Conservation (phyloP, 2,329 filamentous ascomycete species). For the Fusarium tanahbumbuense region DNA sequence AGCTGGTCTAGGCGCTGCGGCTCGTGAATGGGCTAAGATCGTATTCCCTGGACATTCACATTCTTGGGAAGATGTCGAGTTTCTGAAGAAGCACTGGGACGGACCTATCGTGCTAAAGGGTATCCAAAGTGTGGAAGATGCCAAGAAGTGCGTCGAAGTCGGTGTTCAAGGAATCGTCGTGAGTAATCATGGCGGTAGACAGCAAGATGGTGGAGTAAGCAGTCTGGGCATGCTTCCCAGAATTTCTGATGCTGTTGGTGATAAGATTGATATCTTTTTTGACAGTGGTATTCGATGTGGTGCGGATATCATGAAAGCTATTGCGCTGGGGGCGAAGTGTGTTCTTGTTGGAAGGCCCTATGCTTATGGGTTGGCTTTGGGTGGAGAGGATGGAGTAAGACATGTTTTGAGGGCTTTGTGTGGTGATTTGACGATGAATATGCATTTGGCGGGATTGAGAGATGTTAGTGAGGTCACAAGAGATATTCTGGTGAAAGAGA, state of each 20-base stretch:
- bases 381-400: conserved; percentile 19
- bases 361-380: background rate
- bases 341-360: conserved; percentile 19
- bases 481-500: conserved; percentile 15
- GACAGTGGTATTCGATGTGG: conserved; percentile 20
- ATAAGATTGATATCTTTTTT: conserved; percentile 13
- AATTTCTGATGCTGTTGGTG: conserved; percentile 7
- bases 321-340: conserved; percentile 13
- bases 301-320: conserved; percentile 21
- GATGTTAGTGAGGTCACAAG: conserved; percentile 14
- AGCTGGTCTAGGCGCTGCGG: conserved; percentile 17
- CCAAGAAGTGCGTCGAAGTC: conserved; percentile 20
- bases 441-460: conserved; percentile 29
- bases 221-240: conserved; percentile 30
- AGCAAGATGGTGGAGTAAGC: conserved; percentile 30
- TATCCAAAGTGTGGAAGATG: conserved; percentile 25
- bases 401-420: conserved; percentile 22
- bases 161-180: conserved; percentile 32
- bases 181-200: conserved; percentile 29
- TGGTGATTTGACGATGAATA: conserved; percentile 34
- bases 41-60: conserved; percentile 28
- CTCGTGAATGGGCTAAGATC: conserved; percentile 36
- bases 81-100: conserved; percentile 31
- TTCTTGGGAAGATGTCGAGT: conserved; percentile 28
- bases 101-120: conserved; percentile 28